Percentiles rank a stretch among this genome's conserved stretches.
Conservation (phyloP, 2,329 filamentous ascomycete species). For the Colletotrichum horii region DNA sequence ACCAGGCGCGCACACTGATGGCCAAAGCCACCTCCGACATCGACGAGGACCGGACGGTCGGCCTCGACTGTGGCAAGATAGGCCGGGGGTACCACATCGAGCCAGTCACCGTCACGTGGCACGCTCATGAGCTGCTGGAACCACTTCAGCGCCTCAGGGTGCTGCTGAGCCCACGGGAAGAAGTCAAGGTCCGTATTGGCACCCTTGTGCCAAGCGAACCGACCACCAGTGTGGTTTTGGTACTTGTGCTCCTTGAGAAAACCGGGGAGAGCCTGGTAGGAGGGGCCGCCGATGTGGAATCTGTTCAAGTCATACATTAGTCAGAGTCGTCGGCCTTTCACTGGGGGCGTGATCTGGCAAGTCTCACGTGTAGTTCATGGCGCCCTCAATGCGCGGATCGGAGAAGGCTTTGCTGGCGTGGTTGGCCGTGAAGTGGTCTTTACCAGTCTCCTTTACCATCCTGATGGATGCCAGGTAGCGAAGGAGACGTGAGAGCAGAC, state of each 20-base stretch:
- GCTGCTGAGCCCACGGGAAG: not conserved
- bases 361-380: not conserved
- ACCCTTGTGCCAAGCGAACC: not conserved
- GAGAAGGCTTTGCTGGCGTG: not conserved
- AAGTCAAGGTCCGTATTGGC: not conserved
- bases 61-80: not conserved
- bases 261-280: not conserved
- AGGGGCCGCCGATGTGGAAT: not conserved
- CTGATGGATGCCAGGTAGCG: not conserved
- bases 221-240: not conserved
- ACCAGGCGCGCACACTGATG: not conserved
- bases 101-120: not conserved
- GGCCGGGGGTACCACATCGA: not conserved
- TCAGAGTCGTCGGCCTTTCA: not conserved
- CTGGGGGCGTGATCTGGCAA: too few relatives aligned
- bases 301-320: not conserved
- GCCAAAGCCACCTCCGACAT: not conserved
- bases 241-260: not conserved
- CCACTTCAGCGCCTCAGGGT: not conserved
- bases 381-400: not conserved
- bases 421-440: not conserved
- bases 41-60: not conserved
- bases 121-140: not conserved
- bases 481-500: not conserved
- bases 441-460: not conserved